These are phyloP conservation scores for Lizonia empirigonia DNA, from an alignment of 2,329 filamentous ascomycete species.

Conservation along the genomic window DNA sequence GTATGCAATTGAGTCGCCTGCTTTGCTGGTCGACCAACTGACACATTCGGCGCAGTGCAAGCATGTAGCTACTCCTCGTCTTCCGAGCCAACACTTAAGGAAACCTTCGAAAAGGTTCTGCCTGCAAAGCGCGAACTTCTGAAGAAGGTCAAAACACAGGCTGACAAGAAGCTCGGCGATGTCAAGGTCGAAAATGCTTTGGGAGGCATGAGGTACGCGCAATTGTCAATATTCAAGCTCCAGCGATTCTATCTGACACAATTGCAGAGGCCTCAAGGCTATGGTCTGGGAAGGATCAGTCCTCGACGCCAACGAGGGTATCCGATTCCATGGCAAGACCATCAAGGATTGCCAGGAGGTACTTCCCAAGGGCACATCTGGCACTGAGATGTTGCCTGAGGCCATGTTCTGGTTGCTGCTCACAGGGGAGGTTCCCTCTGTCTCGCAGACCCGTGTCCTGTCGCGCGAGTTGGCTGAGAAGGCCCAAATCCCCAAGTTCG, in stretches of 20 bases:
- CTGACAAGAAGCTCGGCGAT: slow-evolving; percentile 82
- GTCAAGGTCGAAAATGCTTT: slow-evolving; percentile 93
- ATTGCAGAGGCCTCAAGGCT: slow-evolving; percentile 77
- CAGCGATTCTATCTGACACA: background rate
- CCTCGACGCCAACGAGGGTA: slow-evolving; percentile 94
- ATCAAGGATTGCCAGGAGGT: slow-evolving; percentile 97
- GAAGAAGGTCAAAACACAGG: slow-evolving; percentile 88
- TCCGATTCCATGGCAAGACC: slow-evolving; percentile 95
- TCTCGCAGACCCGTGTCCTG: slow-evolving; percentile 78
- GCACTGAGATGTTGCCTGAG: slow-evolving; percentile 97
- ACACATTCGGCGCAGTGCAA: slow-evolving; percentile 41
- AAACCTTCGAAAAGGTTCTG: slow-evolving; percentile 80
- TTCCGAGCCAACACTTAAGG: slow-evolving; percentile 86
- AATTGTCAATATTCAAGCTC: too few species aligned
- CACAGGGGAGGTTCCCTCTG: slow-evolving; percentile 88
- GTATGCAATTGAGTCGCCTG: slow-evolving; percentile 39
- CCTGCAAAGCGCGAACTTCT: slow-evolving; percentile 92
- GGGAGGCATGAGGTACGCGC: slow-evolving; percentile 81
- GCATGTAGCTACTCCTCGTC: slow-evolving; percentile 70
- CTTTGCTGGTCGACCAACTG: slow-evolving; percentile 12
- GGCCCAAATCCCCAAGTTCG: slow-evolving; percentile 79
- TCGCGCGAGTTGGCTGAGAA: slow-evolving; percentile 88
- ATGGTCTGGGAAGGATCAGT: slow-evolving; percentile 99
- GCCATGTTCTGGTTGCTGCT: slow-evolving; percentile 99
- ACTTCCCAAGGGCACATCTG: slow-evolving; percentile 87